Evolutionary conservation across 208 protist species (phyloP).

Genomic region (Crithidia mellificae): DNA sequence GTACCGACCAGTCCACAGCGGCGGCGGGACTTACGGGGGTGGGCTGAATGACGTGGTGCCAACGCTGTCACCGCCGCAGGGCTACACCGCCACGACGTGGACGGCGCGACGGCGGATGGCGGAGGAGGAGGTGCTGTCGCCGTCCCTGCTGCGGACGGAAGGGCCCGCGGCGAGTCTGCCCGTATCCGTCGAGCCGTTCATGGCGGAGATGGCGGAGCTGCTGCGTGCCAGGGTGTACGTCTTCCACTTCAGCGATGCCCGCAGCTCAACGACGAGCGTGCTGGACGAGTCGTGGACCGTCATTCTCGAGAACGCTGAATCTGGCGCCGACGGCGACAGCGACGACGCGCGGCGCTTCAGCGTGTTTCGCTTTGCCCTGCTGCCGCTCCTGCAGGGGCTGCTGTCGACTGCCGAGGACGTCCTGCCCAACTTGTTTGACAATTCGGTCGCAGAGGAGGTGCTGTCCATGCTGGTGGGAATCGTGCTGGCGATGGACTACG

Average conservation of each 20-base stretch:
- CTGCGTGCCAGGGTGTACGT: slow-evolving; percentile 46
- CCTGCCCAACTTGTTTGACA: slow-evolving; percentile 58
- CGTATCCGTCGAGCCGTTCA: slow-evolving; percentile 29
- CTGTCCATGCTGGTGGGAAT: slow-evolving; percentile 72
- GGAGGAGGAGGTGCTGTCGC: background rate
- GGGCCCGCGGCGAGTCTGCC: background rate
- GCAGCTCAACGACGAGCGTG: slow-evolving; percentile 51
- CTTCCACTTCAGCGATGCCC: slow-evolving; percentile 58
- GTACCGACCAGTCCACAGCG: slow-evolving; percentile 7
- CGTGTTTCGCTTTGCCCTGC: slow-evolving; percentile 75
- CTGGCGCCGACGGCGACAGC: slow-evolving; percentile 41
- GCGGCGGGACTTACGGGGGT: background rate
- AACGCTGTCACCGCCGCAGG: background rate
- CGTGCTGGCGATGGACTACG: slow-evolving; percentile 75
- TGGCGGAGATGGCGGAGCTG: slow-evolving; percentile 40
- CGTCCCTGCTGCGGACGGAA: slow-evolving; percentile 6
- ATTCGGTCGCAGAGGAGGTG: slow-evolving; percentile 57
- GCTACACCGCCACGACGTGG: slow-evolving; percentile 1
- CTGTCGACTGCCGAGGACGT: slow-evolving; percentile 76
- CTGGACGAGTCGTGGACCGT: slow-evolving; percentile 82
- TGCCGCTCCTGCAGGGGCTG: slow-evolving; percentile 80
- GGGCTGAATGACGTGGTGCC: too few relatives aligned
- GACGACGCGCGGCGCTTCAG: slow-evolving; percentile 45
- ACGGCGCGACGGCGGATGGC: background rate
- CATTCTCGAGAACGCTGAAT: slow-evolving; percentile 66